These are phyloP conservation scores for Trichoderma polysporum DNA, from an alignment of 2,329 filamentous ascomycete species.

Conservation along the genomic window DNA sequence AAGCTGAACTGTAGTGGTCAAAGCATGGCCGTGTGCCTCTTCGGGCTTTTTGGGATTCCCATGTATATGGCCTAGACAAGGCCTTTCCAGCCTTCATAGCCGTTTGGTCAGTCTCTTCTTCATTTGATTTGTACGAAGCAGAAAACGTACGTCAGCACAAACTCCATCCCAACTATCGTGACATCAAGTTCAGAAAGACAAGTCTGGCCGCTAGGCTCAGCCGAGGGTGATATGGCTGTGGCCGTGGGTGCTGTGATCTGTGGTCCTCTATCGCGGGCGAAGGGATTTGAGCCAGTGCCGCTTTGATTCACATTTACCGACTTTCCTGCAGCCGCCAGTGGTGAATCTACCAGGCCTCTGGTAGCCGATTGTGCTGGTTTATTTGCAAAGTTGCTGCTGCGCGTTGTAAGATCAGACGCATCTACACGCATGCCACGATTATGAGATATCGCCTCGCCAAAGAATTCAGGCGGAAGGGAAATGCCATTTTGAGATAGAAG, in stretches of 20 bases:
- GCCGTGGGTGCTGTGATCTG: not conserved
- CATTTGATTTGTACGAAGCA: not conserved
- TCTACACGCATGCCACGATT: not conserved
- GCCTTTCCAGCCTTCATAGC: constrained; percentile 29
- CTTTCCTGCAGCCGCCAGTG: not conserved
- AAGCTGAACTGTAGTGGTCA: constrained; percentile 30
- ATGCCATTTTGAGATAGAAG: constrained; percentile 25
- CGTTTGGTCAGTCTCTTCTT: not conserved
- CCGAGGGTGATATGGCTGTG: not conserved
- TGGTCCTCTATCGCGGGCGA: not conserved
- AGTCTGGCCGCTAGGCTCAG: not conserved
- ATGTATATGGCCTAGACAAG: constrained; percentile 31
- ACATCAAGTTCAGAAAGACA: constrained; percentile 29
- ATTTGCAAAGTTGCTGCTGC: not conserved
- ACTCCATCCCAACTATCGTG: constrained; percentile 33
- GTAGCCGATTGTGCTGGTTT: not conserved
- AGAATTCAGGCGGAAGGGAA: not conserved
- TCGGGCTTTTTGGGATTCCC: constrained; percentile 29
- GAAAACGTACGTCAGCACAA: constrained; percentile 33
- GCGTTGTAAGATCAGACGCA: not conserved
- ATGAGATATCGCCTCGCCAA: not conserved
- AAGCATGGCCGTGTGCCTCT: constrained; percentile 30
- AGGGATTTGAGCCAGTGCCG: not conserved
- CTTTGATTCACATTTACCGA: not conserved
- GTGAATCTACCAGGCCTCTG: not conserved